Evolutionary conservation across 371 early-diverging fungal species (phyloP).

Genomic region (Umbelopsis sp.): DNA sequence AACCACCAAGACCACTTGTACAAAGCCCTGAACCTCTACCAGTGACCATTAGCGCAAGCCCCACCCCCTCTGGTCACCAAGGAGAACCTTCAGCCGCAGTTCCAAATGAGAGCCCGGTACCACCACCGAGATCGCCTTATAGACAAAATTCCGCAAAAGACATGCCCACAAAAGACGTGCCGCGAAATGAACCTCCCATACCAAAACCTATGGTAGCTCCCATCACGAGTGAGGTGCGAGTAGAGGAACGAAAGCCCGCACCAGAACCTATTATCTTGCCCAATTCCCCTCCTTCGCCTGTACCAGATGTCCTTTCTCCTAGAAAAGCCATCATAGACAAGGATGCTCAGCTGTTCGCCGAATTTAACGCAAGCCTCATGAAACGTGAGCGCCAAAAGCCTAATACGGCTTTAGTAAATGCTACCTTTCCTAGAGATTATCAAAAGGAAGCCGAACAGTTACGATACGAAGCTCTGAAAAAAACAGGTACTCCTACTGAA

Average conservation of each 20-base stretch:
- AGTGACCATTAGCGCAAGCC: not conserved
- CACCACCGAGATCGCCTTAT: slow-evolving; percentile 33
- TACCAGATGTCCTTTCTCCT: not conserved
- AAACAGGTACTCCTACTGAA: not conserved
- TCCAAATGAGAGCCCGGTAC: slow-evolving; percentile 14
- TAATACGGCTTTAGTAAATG: slow-evolving; percentile 18
- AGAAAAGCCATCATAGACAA: slow-evolving; percentile 28
- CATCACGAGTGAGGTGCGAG: not conserved
- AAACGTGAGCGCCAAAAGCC: slow-evolving; percentile 19
- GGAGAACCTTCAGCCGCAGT: not conserved
- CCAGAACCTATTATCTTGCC: slow-evolving; percentile 6
- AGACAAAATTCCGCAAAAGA: slow-evolving; percentile 20
- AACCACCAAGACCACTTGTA: slow-evolving; percentile 22
- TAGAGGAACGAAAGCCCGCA: not conserved
- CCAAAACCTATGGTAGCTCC: not conserved
- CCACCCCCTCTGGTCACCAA: slow-evolving; percentile 14
- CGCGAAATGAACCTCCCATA: not conserved
- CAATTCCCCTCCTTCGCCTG: slow-evolving; percentile 9
- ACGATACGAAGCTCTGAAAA: slow-evolving; percentile 7
- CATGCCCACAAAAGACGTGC: not conserved
- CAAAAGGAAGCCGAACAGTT: slow-evolving; percentile 19
- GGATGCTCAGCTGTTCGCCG: slow-evolving; percentile 32
- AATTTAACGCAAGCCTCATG: slow-evolving; percentile 23
- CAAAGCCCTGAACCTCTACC: slow-evolving; percentile 21
- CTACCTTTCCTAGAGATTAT: slow-evolving; percentile 14